These are phyloP conservation scores for Corylus avellana DNA, from an alignment of 306 rosid species.

Conservation along the genomic window DNA sequence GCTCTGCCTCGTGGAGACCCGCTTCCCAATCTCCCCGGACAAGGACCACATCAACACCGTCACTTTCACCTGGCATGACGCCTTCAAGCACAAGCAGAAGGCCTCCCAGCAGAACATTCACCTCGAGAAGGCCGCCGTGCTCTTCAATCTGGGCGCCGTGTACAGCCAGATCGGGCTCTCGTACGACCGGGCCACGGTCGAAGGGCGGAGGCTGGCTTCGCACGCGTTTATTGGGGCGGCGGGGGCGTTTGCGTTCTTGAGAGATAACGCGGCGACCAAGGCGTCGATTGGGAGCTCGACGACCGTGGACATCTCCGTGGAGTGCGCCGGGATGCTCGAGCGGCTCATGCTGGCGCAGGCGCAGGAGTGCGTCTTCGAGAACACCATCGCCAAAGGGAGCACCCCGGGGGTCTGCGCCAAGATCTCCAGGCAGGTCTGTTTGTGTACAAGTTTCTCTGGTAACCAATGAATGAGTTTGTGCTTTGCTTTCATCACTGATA, in stretches of 20 bases:
- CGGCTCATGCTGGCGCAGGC: slow-evolving; percentile 97
- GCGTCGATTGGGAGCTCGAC: slow-evolving; percentile 75
- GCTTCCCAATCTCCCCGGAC: slow-evolving; percentile 90
- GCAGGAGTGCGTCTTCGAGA: slow-evolving; percentile 95
- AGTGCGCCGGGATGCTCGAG: slow-evolving; percentile 92
- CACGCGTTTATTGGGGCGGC: slow-evolving; percentile 87
- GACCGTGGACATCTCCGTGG: slow-evolving; percentile 80
- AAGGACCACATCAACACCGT: slow-evolving; percentile 76
- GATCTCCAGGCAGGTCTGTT: slow-evolving; percentile 90
- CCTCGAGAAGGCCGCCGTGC: slow-evolving; percentile 82
- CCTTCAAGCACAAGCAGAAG: slow-evolving; percentile 79
- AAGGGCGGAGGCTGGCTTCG: slow-evolving; percentile 76
- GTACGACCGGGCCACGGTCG: slow-evolving; percentile 72
- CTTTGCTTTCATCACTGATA: too few species aligned
- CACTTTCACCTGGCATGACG: slow-evolving; percentile 87
- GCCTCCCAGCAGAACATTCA: slow-evolving; percentile 96
- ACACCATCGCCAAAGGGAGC: slow-evolving; percentile 87
- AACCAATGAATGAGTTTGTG: background rate
- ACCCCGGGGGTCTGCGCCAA: slow-evolving; percentile 96
- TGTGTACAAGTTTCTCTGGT: background rate
- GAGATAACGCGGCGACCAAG: slow-evolving; percentile 80
- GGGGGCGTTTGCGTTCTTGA: slow-evolving; percentile 68
- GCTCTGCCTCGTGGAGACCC: slow-evolving; percentile 90
- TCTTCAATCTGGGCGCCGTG: slow-evolving; percentile 88
- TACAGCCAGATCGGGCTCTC: slow-evolving; percentile 90